Base-by-base conservation (phyloP, 2,329 filamentous ascomycete genomes). In the Fusarium setosum region DNA sequence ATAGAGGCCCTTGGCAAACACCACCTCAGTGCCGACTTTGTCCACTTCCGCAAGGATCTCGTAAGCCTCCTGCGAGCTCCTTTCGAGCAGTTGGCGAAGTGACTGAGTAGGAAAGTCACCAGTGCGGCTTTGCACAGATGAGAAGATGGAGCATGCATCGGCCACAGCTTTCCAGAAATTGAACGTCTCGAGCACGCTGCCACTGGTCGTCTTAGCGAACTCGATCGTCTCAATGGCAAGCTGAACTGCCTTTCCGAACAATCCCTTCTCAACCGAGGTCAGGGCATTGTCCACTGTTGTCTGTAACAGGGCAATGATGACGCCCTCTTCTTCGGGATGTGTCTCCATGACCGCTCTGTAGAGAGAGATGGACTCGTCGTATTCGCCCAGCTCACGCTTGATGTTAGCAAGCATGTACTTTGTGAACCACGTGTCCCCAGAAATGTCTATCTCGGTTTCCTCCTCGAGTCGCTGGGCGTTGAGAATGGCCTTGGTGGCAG, bases 391-490 rank as follows among this genome's bases (percentile, higher is more conserved):
- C 74, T 98, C 95, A 53, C 94, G 89, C 76, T 94, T 93, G 54
- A 99, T 92, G 72, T 99, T 98, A 37, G 93, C 94, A 61, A 98
- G 87, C 90, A 99, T 96, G 77, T 97, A 97, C 74, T 93, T 93
- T 8, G 94, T 94, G 75, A 97, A 99, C 96, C 96, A 99, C 10
- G 88, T 91, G 68, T 96, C 92, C 1, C 86, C 88, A 3, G 78
- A 74, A 1, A 74, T 86, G 77, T 73, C 84, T 73, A n/a, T 82
- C 76, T 74, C 68, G 0, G 86, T 76, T 2, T 84, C 83, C 24
- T 87, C 83, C 63, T 95, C 92, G 5, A 97, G 83, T 53, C 86
- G 87, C 73, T 95, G 90, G 0, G 95, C 96, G 73, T 97, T 92
- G 31, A 92, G 83, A 68, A 98, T 96, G 1, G 96, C 94, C 73